phyloP scores from a whole-genome alignment of 371 early-diverging fungal genomes.

The Cladochytrium tenue region DNA sequence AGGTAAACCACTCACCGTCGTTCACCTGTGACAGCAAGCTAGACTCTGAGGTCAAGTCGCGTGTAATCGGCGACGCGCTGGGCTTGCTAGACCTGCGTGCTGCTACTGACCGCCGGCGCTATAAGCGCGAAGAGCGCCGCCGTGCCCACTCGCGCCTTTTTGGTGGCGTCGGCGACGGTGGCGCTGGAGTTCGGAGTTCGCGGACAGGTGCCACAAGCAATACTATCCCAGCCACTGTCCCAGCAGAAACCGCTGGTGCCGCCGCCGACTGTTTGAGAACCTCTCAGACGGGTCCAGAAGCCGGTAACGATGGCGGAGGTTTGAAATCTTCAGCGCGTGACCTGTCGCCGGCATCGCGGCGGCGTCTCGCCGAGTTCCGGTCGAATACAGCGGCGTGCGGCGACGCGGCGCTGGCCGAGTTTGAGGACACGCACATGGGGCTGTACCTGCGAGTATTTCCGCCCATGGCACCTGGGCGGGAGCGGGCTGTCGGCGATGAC shows the following conservation, averaged over 20 bases:
- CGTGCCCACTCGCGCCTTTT: constrained; percentile 20
- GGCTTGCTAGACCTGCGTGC: constrained; percentile 40
- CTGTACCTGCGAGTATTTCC: constrained; percentile 42
- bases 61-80: constrained; percentile 46
- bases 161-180: constrained; percentile 11
- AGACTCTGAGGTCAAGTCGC: constrained; percentile 48
- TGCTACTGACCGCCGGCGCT: constrained; percentile 13
- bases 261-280: constrained; percentile 12
- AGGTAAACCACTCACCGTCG: constrained; percentile 60
- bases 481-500: no score
- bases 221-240: not conserved
- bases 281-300: constrained; percentile 1
- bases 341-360: constrained; percentile 17
- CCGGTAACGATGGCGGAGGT: not conserved
- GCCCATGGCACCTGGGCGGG: no score
- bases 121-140: constrained; percentile 31
- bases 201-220: not conserved
- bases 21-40: constrained; percentile 53
- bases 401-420: constrained; percentile 21
- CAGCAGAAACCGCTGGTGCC: constrained; percentile 1
- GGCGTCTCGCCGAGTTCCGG: constrained; percentile 9
- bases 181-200: not conserved
- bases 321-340: no score
- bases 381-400: not conserved
- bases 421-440: constrained; percentile 43